Conservation (phyloP, 257 asterid genomes). For the Solanum boliviense region DNA sequence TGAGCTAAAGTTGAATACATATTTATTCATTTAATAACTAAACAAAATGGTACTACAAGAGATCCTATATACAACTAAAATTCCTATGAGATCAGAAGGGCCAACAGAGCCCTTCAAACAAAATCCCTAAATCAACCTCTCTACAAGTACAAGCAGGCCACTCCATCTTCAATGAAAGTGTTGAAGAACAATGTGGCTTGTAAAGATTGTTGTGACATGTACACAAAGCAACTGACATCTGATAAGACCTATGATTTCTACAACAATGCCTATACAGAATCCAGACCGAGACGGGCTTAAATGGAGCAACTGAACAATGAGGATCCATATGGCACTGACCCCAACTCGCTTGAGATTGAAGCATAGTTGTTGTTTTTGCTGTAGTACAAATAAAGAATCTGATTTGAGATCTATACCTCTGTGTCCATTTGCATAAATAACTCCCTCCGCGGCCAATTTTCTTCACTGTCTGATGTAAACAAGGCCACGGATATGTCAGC, state of each 20-base stretch:
- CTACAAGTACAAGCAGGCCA: not conserved
- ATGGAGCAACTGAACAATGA: not conserved
- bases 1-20: not conserved
- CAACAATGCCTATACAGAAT: not conserved
- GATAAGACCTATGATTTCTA: not conserved
- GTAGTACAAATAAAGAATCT: not conserved
- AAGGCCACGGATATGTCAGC: not conserved
- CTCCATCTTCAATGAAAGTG: not conserved
- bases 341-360: not conserved
- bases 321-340: not conserved
- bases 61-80: not conserved
- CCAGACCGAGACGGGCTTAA: not conserved
- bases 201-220: not conserved
- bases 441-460: not conserved
- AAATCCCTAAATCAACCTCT: not conserved
- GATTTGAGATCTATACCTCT: not conserved
- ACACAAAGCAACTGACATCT: not conserved
- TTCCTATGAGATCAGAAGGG: not conserved
- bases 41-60: not conserved
- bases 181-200: not conserved
- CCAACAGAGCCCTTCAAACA: not conserved
- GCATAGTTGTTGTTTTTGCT: not conserved
- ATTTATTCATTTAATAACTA: not conserved
- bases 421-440: not conserved
- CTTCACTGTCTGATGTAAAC: not conserved